Conservation (phyloP, 23 red algal species). For the Cyanidiococcus yangmingshanensis region DNA sequence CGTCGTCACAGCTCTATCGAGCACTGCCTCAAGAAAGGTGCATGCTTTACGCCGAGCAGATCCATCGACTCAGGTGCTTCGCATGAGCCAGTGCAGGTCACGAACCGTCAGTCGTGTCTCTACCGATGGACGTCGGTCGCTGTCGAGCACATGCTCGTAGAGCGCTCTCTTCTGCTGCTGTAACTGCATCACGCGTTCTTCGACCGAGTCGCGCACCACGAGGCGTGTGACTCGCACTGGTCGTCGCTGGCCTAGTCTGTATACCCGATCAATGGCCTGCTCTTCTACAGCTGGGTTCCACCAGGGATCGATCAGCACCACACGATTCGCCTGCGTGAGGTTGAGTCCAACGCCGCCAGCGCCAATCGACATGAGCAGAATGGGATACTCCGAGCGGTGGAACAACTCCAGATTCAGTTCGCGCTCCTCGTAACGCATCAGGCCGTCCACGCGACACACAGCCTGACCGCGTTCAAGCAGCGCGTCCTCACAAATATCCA, state of each 20-base stretch:
- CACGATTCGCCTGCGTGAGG: conserved; percentile 62
- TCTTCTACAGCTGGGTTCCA: conserved; percentile 52
- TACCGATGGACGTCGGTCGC: not conserved
- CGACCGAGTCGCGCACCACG: conserved; percentile 46
- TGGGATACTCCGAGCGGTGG: conserved; percentile 16
- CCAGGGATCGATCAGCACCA: conserved; percentile 69
- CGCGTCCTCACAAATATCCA: conserved; percentile 56
- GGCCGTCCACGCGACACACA: conserved; percentile 43
- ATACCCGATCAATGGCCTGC: conserved; percentile 62
- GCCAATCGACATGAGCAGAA: conserved; percentile 56
- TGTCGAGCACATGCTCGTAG: conserved; percentile 43
- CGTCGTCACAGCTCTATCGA: no score
- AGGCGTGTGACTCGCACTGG: conserved; percentile 46
- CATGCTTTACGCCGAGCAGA: no score
- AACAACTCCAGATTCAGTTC: conserved; percentile 29
- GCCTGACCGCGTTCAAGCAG: conserved; percentile 21
- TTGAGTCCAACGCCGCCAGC: conserved; percentile 69
- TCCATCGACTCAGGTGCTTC: not conserved
- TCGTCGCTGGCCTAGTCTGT: conserved; percentile 56
- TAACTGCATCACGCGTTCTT: conserved; percentile 49
- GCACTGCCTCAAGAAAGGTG: no score
- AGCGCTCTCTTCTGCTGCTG: conserved; percentile 67
- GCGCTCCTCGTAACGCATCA: conserved; percentile 25
- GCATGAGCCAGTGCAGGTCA: conserved; percentile 4
- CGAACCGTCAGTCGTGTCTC: not conserved